phyloP scores from a whole-genome alignment of 257 asterid genomes.

The Plantago ovata region DNA sequence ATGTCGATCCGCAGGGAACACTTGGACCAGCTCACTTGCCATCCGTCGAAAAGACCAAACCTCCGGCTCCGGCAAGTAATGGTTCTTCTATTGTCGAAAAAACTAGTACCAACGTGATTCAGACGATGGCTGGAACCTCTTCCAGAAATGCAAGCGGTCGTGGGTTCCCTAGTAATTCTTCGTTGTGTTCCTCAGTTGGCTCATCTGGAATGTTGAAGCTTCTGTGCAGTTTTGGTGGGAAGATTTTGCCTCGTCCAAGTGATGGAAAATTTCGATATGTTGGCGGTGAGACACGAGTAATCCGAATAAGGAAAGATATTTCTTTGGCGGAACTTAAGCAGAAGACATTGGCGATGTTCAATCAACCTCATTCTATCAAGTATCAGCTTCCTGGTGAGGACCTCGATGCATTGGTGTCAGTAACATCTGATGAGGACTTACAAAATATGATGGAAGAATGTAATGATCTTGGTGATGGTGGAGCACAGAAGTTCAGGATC shows the following conservation, averaged over 20 bases:
- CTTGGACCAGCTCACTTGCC: slow-evolving; percentile 44
- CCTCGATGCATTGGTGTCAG: slow-evolving; percentile 89
- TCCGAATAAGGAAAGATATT: slow-evolving; percentile 61
- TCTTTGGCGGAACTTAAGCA: slow-evolving; percentile 70
- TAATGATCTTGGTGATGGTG: slow-evolving; percentile 47
- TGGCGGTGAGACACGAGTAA: slow-evolving; percentile 89
- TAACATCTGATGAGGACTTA: slow-evolving; percentile 84
- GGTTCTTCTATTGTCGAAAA: slow-evolving; percentile 42
- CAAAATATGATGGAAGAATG: slow-evolving; percentile 94
- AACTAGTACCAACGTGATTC: slow-evolving; percentile 33
- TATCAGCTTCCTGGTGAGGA: slow-evolving; percentile 99
- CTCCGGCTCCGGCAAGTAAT: slow-evolving; percentile 42
- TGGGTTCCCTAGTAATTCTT: slow-evolving; percentile 38
- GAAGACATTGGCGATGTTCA: slow-evolving; percentile 47
- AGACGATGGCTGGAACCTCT: slow-evolving; percentile 38
- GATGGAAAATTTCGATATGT: slow-evolving; percentile 91
- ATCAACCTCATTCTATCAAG: slow-evolving; percentile 54
- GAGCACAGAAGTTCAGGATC: slow-evolving; percentile 66
- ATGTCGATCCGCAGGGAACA: slow-evolving; percentile 55
- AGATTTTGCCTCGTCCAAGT: slow-evolving; percentile 87
- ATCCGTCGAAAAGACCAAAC: slow-evolving; percentile 38
- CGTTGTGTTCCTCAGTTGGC: slow-evolving; percentile 38
- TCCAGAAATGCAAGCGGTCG: slow-evolving; percentile 30
- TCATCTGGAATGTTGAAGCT: slow-evolving; percentile 52
- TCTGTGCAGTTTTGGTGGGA: slow-evolving; percentile 93